phyloP scores from a whole-genome alignment of 768 basidiomycete genomes.

The Neoboletus subvelutipes region DNA sequence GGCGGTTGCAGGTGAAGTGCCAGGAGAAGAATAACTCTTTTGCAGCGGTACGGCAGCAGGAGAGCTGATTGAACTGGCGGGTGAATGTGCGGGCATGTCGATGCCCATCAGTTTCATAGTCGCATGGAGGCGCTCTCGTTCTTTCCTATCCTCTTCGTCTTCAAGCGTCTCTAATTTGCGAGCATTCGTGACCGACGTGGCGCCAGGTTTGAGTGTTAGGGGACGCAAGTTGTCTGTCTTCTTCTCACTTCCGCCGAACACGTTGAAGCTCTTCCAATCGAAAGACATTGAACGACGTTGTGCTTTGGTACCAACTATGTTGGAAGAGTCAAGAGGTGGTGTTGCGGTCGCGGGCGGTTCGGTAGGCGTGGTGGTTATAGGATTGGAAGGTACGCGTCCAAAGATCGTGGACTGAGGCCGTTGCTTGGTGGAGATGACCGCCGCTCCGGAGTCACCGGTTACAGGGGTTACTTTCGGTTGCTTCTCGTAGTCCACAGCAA shows the following conservation, averaged over 20 bases:
- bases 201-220: conserved; percentile 69
- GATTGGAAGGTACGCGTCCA: conserved; percentile 36
- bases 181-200: conserved; percentile 53
- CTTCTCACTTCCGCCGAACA: conserved; percentile 63
- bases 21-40: conserved; percentile 43
- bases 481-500: conserved; percentile 88
- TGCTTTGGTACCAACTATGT: conserved; percentile 35
- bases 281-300: conserved; percentile 81
- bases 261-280: conserved; percentile 78
- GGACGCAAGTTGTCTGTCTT: conserved; percentile 65
- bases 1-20: conserved; percentile 26
- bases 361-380: conserved; percentile 36
- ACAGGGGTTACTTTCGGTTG: conserved; percentile 45
- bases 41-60: conserved; percentile 37
- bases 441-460: conserved; percentile 21
- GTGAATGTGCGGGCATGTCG: conserved; percentile 55
- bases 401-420: conserved; percentile 66
- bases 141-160: conserved; percentile 88
- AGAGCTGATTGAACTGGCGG: conserved; percentile 24
- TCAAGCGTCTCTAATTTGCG: conserved; percentile 85
- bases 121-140: conserved; percentile 83
- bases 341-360: conserved; percentile 23
- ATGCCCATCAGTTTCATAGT: conserved; percentile 97
- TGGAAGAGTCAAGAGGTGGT: conserved; percentile 25
- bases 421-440: conserved; percentile 36